Percentiles rank a stretch among this genome's conserved stretches.
Evolutionary conservation across 352 stramenopile genomes (phyloP).

Genomic region (Nothophytophthora sp.): DNA sequence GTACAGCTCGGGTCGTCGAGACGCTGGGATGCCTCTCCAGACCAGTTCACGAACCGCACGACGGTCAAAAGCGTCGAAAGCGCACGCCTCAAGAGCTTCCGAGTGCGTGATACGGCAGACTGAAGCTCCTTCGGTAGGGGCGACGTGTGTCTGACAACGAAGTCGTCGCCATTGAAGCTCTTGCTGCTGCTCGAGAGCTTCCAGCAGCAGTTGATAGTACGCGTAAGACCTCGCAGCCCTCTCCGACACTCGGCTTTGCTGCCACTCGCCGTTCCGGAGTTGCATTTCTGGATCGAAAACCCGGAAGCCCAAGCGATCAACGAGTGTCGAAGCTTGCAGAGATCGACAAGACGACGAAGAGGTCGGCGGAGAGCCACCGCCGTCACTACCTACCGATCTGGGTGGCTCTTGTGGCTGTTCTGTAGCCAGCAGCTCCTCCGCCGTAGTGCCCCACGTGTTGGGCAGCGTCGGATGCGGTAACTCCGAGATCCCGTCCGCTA

Average conservation of each 20-base stretch:
- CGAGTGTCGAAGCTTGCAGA: constrained; percentile 9
- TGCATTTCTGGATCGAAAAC: constrained; percentile 40
- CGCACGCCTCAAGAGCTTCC: neutral
- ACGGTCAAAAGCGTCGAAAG: constrained; percentile 3
- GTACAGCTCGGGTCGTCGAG: constrained; percentile 44
- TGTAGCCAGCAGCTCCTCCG: constrained; percentile 39
- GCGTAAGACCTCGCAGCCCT: constrained; percentile 27
- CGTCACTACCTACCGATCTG: neutral
- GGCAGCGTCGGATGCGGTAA: constrained; percentile 41
- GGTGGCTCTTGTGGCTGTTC: neutral
- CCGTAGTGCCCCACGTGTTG: constrained; percentile 34
- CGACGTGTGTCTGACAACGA: constrained; percentile 4
- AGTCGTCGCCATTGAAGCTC: constrained; percentile 30
- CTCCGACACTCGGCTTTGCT: neutral
- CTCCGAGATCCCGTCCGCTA: constrained; percentile 50
- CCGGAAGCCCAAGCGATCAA: constrained; percentile 56
- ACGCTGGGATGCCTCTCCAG: constrained; percentile 55
- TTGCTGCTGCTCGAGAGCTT: constrained; percentile 44
- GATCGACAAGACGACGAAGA: constrained; percentile 19
- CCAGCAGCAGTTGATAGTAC: constrained; percentile 53
- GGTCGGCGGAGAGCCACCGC: constrained; percentile 5
- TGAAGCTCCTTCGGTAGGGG: neutral
- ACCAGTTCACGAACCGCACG: constrained; percentile 27
- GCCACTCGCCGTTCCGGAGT: constrained; percentile 24
- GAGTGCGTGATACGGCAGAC: neutral